Conservation (phyloP, 2,329 filamentous ascomycete species). For the Talaromyces sp. region DNA sequence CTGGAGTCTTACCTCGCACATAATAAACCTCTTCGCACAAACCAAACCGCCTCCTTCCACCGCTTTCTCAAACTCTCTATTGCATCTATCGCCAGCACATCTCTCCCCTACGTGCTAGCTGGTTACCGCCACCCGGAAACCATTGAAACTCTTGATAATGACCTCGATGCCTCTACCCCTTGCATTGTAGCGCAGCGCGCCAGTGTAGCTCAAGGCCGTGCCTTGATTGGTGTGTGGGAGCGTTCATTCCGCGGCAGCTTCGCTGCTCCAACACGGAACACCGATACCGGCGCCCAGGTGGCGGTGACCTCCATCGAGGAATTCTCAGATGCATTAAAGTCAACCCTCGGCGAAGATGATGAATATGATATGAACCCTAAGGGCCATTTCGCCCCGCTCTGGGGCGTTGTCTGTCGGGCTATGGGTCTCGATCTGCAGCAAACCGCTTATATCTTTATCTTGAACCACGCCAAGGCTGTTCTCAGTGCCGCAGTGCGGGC, state of each 20-base stretch:
- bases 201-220: constrained; percentile 62
- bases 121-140: constrained; percentile 55
- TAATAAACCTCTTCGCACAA: constrained; percentile 44
- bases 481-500: constrained; percentile 65
- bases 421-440: constrained; percentile 57
- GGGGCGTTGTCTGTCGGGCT: constrained; percentile 58
- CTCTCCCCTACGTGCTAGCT: constrained; percentile 62
- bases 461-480: constrained; percentile 66
- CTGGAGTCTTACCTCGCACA: constrained; percentile 67
- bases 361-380: constrained; percentile 41
- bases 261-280: constrained; percentile 12
- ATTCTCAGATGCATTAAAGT: constrained; percentile 45
- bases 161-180: constrained; percentile 64
- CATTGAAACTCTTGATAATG: constrained; percentile 61
- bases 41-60: constrained; percentile 50
- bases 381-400: constrained; percentile 64
- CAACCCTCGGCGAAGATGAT: constrained; percentile 25
- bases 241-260: constrained; percentile 50
- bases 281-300: constrained; percentile 19
- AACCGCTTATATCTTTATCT: constrained; percentile 63
- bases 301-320: constrained; percentile 35
- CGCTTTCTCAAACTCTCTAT: constrained; percentile 61
- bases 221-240: constrained; percentile 64
- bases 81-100: constrained; percentile 59
- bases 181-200: constrained; percentile 65